A percentile compares a stretch with the other conserved stretches of the same genome.
phyloP scores from a whole-genome alignment of 2,329 filamentous ascomycete species.

The Phyllosticta ampelicida region DNA sequence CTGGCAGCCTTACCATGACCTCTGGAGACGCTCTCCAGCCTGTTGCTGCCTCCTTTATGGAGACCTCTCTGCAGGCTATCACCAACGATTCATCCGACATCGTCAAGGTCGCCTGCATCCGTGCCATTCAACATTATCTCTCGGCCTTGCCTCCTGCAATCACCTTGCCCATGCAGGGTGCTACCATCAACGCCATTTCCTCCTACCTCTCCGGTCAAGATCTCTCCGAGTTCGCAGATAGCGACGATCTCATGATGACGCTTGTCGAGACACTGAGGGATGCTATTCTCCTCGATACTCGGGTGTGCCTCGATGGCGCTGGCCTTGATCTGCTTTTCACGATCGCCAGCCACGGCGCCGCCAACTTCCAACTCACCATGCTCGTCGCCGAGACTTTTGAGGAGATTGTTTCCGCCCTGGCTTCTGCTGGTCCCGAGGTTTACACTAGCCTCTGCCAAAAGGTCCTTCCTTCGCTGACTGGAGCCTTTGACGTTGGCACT shows the following conservation, averaged over 20 bases:
- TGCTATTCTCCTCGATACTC: conserved; percentile 68
- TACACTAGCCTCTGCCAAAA: conserved; percentile 75
- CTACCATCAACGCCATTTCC: conserved; percentile 50
- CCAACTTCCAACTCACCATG: conserved; percentile 83
- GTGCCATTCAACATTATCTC: conserved; percentile 63
- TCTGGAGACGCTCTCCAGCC: conserved; percentile 45
- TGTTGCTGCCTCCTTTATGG: conserved; percentile 53
- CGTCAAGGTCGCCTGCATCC: conserved; percentile 85
- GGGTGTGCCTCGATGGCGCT: conserved; percentile 61
- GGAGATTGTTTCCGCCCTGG: conserved; percentile 62
- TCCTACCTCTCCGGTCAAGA: conserved; percentile 73
- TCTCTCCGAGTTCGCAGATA: conserved; percentile 70
- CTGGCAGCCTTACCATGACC: conserved; percentile 65
- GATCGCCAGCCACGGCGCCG: conserved; percentile 76
- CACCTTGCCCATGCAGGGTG: conserved; percentile 48
- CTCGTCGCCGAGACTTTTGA: conserved; percentile 87
- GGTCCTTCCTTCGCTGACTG: conserved; percentile 76
- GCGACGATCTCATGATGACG: conserved; percentile 84
- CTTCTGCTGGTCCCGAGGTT: conserved; percentile 51
- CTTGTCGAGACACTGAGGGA: conserved; percentile 77
- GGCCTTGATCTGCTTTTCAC: conserved; percentile 79
- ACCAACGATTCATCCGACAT: conserved; percentile 69
- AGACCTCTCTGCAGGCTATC: conserved; percentile 65
- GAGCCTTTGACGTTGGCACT: conserved; percentile 78
- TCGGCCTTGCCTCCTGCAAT: conserved; percentile 40